A percentile compares a stretch with the other conserved stretches of the same genome.
Evolutionary conservation across 441 rosid genomes (phyloP).

Genomic region (Cnidoscolus chayamansa): DNA sequence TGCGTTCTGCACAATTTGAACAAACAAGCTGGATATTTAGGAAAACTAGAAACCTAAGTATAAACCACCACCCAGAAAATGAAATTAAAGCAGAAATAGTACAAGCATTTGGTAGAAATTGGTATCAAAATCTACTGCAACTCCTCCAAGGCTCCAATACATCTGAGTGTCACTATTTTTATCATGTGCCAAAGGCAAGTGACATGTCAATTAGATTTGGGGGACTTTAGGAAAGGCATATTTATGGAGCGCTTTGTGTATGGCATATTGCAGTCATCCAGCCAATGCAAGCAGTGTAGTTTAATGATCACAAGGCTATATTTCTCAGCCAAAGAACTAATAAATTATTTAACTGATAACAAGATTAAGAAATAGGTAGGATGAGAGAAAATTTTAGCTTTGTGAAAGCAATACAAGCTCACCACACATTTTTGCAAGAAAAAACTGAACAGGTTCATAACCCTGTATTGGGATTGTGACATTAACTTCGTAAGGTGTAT

Average conservation of each 20-base stretch:
- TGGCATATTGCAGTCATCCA: not conserved
- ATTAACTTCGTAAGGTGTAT: slow-evolving; percentile 66
- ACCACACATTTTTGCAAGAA: slow-evolving; percentile 87
- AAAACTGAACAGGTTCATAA: slow-evolving; percentile 72
- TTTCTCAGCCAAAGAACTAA: not conserved
- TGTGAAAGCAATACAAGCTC: slow-evolving; percentile 31
- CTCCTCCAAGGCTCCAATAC: not conserved
- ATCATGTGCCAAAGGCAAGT: not conserved
- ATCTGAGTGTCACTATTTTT: not conserved
- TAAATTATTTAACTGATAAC: not conserved
- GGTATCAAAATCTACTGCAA: not conserved
- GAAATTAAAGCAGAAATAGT: slow-evolving; percentile 9
- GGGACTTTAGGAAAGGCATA: not conserved
- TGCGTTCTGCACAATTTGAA: slow-evolving; percentile 47
- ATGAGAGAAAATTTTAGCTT: not conserved
- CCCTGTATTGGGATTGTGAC: slow-evolving; percentile 78
- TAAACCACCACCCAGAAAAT: slow-evolving; percentile 7
- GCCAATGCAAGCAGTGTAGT: not conserved
- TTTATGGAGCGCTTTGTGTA: not conserved
- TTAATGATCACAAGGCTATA: not conserved
- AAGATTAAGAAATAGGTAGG: not conserved
- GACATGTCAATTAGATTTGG: not conserved
- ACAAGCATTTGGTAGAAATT: not conserved
- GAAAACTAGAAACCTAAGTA: slow-evolving; percentile 8
- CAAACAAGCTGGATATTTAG: slow-evolving; percentile 22